phyloP scores from a whole-genome alignment of 306 rosid species.

The Acacia crassicarpa region DNA sequence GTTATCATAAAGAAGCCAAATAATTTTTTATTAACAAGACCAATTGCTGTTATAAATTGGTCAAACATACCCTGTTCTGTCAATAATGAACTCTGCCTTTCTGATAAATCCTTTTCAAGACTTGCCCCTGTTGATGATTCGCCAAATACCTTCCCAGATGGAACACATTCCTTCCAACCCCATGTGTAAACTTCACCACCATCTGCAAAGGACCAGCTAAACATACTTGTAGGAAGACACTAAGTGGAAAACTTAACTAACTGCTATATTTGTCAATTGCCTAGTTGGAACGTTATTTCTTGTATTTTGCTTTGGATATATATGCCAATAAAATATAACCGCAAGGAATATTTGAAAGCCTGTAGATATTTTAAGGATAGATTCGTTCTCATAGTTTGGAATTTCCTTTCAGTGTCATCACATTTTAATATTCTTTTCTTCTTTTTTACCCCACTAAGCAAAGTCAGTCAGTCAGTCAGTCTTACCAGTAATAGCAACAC shows the following conservation, averaged over 20 bases:
- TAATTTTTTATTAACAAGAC: constrained; percentile 3
- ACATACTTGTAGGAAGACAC: constrained; percentile 8
- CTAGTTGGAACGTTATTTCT: neutral
- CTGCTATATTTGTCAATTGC: neutral
- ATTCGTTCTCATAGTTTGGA: neutral
- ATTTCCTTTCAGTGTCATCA: constrained; percentile 1
- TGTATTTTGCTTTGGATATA: neutral
- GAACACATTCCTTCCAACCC: constrained; percentile 97
- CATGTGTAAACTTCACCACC: constrained; percentile 74
- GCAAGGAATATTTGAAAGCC: neutral
- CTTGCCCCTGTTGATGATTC: constrained; percentile 43
- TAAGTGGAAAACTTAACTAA: neutral
- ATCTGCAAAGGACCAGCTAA: constrained; percentile 43
- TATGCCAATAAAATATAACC: neutral
- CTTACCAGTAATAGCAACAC: constrained; percentile 74
- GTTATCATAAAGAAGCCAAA: constrained; percentile 29
- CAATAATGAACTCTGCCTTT: constrained; percentile 53
- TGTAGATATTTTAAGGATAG: neutral
- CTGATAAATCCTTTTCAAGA: constrained; percentile 49
- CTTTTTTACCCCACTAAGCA: neutral
- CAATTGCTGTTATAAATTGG: constrained; percentile 5
- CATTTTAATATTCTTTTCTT: neutral
- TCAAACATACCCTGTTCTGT: constrained; percentile 58
- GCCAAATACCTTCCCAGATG: constrained; percentile 73
- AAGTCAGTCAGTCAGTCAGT: constrained; percentile 28